Evolutionary conservation across 371 early-diverging fungal genomes (phyloP).

Genomic region (Lichtheimia ornata): DNA sequence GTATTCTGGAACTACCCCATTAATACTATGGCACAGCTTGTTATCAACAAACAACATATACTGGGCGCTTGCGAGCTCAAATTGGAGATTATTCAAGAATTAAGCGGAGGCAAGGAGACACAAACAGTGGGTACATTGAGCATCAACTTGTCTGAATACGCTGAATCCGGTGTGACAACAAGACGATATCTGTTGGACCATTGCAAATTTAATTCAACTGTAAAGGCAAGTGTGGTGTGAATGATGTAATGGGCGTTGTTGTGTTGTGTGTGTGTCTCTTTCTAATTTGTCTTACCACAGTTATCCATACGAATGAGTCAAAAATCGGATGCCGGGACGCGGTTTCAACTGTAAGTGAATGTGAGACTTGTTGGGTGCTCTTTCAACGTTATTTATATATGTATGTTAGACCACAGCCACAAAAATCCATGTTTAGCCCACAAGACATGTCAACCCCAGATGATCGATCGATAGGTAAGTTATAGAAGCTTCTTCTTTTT

Average conservation of each 20-base stretch:
- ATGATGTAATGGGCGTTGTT: background rate
- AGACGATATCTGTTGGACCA: slow-evolving; percentile 43
- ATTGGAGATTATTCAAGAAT: slow-evolving; percentile 58
- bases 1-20: slow-evolving; percentile 56
- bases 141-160: slow-evolving; percentile 52
- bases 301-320: slow-evolving; percentile 46
- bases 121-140: slow-evolving; percentile 52
- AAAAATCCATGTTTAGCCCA: slow-evolving; percentile 8
- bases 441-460: slow-evolving; percentile 13
- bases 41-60: slow-evolving; percentile 59
- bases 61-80: slow-evolving; percentile 60
- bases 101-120: slow-evolving; percentile 57
- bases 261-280: background rate
- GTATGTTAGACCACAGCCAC: slow-evolving; percentile 22
- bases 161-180: slow-evolving; percentile 36
- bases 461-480: slow-evolving; percentile 17
- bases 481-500: slow-evolving; percentile 23
- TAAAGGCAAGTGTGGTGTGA: slow-evolving; percentile 34
- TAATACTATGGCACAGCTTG: slow-evolving; percentile 41
- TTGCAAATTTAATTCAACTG: slow-evolving; percentile 50
- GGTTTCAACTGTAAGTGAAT: slow-evolving; percentile 41
- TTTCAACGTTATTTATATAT: slow-evolving; percentile 22
- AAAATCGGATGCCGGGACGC: slow-evolving; percentile 34
- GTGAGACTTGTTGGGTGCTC: background rate
- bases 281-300: slow-evolving; percentile 24